Percentiles rank a stretch among this genome's conserved stretches.
Conservation (phyloP, 2,329 filamentous ascomycete genomes). For the Microdochium nivale region DNA sequence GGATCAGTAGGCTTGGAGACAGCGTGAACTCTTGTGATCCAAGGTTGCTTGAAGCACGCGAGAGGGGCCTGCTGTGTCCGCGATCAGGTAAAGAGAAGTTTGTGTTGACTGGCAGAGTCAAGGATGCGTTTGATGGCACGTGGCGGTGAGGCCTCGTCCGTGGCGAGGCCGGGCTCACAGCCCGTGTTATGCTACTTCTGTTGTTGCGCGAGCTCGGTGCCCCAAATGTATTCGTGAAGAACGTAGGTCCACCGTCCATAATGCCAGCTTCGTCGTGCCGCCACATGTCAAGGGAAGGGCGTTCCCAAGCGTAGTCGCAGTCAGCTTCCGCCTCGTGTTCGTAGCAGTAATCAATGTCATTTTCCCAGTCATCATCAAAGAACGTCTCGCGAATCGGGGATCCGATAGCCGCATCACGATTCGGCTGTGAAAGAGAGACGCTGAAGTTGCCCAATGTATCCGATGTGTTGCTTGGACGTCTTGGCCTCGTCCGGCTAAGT, state of each 20-base stretch:
- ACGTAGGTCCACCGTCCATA: not conserved
- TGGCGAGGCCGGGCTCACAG: constrained; percentile 18
- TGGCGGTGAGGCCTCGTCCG: constrained; percentile 4
- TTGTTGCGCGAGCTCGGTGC: constrained; percentile 5
- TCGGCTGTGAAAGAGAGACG: constrained; percentile 23
- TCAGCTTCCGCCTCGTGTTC: constrained; percentile 60
- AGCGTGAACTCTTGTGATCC: constrained; percentile 51
- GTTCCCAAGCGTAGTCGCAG: constrained; percentile 59
- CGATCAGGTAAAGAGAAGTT: constrained; percentile 43
- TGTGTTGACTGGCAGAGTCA: constrained; percentile 25
- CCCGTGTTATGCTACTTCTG: constrained; percentile 5
- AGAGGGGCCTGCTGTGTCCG: constrained; percentile 29
- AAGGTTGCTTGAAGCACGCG: constrained; percentile 45
- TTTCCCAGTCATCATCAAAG: constrained; percentile 52
- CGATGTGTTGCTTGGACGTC: constrained; percentile 39
- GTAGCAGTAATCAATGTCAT: constrained; percentile 64
- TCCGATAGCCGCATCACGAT: constrained; percentile 16
- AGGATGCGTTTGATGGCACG: constrained; percentile 22
- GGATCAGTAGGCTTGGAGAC: constrained; percentile 55
- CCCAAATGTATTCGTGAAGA: not conserved
- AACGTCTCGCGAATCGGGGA: constrained; percentile 15
- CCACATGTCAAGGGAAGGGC: constrained; percentile 40
- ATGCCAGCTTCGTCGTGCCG: constrained; percentile 15
- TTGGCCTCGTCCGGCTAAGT: constrained; percentile 18
- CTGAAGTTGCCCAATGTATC: constrained; percentile 41